Evolutionary conservation across 2,329 filamentous ascomycete species (phyloP).

Genomic region (Colletotrichum lentis): DNA sequence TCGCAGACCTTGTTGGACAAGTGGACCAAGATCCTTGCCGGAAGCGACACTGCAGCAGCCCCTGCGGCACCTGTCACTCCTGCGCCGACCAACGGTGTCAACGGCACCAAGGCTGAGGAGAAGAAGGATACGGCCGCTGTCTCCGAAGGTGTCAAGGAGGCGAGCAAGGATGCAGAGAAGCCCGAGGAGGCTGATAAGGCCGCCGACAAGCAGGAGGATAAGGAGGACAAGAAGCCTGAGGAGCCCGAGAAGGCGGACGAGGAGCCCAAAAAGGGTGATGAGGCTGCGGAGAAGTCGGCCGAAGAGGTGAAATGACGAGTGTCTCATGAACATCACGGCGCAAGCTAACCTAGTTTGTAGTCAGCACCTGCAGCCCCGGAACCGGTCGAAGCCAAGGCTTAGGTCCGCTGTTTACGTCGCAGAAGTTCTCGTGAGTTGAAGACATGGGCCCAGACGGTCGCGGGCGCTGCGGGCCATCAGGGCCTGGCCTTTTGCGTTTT

Average conservation of each 20-base stretch:
- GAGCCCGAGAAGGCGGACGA: conserved; percentile 46
- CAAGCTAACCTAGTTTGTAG: conserved; percentile 22
- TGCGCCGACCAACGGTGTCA: conserved; percentile 56
- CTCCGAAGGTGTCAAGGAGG: conserved; percentile 52
- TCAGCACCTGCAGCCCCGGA: conserved; percentile 45
- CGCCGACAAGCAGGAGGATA: conserved; percentile 48
- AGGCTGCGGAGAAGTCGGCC: conserved; percentile 39
- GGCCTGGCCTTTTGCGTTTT: conserved; percentile 35
- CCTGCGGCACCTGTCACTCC: conserved; percentile 46
- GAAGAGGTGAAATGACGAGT: conserved; percentile 48
- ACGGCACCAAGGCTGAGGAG: conserved; percentile 53
- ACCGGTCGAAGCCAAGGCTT: conserved; percentile 51
- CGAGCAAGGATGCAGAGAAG: conserved; percentile 50
- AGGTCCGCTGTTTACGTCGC: conserved; percentile 32
- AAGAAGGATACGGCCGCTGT: conserved; percentile 49
- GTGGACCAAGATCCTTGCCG: conserved; percentile 86
- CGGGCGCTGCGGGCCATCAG: conserved; percentile 16
- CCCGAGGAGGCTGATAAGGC: conserved; percentile 52
- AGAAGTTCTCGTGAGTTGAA: conserved; percentile 20
- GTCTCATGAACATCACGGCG: background rate
- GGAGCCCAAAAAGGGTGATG: conserved; percentile 42
- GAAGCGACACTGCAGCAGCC: conserved; percentile 57
- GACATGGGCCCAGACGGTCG: conserved; percentile 20
- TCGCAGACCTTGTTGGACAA: conserved; percentile 81
- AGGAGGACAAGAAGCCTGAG: conserved; percentile 48